Percentiles rank a stretch among this genome's conserved stretches.
Evolutionary conservation across 306 rosid genomes (phyloP).

Genomic region (Gastrolobium villosum): DNA sequence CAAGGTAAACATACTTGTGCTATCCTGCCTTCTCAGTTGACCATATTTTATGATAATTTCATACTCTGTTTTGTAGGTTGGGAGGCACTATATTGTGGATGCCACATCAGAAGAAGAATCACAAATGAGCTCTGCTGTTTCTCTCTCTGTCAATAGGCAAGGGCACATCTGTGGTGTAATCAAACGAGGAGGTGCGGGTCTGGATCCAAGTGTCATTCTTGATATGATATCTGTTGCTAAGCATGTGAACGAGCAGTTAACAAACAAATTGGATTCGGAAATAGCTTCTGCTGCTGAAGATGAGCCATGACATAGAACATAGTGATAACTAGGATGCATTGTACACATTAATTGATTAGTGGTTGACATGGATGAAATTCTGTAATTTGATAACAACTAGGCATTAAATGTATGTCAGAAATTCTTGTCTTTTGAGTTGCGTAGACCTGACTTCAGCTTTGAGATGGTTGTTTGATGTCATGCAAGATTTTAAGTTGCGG

Average conservation of each 20-base stretch:
- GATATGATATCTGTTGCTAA: conserved; percentile 89
- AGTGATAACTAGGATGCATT: conserved; percentile 21
- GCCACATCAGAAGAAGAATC: conserved; percentile 92
- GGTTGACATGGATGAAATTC: conserved; percentile 7
- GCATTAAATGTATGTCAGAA: conserved; percentile 19
- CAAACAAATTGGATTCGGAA: conserved; percentile 80
- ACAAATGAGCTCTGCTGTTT: conserved; percentile 88
- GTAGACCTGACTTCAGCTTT: neutral
- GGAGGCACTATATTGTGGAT: conserved; percentile 86
- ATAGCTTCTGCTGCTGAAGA: conserved; percentile 87
- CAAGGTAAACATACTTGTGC: conserved; percentile 58
- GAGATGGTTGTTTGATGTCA: neutral
- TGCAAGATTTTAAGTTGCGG: too few relatives aligned
- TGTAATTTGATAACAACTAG: conserved; percentile 20
- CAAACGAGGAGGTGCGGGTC: conserved; percentile 85
- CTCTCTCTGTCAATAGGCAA: conserved; percentile 73
- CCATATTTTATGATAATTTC: conserved; percentile 19
- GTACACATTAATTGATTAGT: conserved; percentile 5
- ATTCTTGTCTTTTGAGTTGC: neutral
- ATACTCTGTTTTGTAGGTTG: conserved; percentile 58
- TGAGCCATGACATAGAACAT: conserved; percentile 54
- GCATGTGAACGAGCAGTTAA: conserved; percentile 75
- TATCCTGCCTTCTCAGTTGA: conserved; percentile 20
- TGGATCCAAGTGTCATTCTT: conserved; percentile 85
- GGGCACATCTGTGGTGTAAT: conserved; percentile 81